Evolutionary conservation across 805 yeast species (phyloP), one percentile per base, ranked within the genome.

Genomic region (Cephaloascus albidus): DNA sequence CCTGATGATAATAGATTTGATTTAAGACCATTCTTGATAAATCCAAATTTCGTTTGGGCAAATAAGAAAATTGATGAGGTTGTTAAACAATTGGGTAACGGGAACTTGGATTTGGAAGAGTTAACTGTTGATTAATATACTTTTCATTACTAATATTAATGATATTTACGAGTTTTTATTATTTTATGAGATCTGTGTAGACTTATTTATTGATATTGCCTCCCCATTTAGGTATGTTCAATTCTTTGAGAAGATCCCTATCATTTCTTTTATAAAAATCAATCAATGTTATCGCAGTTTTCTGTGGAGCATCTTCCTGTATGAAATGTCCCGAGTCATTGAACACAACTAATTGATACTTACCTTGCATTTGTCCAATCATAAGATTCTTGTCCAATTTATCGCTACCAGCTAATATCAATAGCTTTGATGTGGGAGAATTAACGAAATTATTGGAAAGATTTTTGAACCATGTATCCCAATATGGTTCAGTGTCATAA

Each of bases 281-380:
- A 35, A 65, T 31, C 14, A 75, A 47, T 6, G 82, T 72, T 0
- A 73, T 42, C 0, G 89, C 82, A 0, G 85, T 70, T 49, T 81
- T 82, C 3, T 53, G 59, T 0, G 97, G 93, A 4, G 74, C 70
- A 56, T 93, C 99, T 54, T 93, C 98, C 36, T 93, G 98, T n/a
- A 94, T 64, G 49, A 89, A 93, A 60, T 93, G 99, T 1, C 97
- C 97, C 2, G 88, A 68, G 40, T 80, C 82, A 45, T 60, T 60
- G 55, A 87, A 81, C 3, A 88, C 93, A 12, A 85, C 78, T 33
- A 93, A 69, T 60, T 94, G 99, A 57, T 83, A 93, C 55, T 79
- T 81, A 2, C 99, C 99, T 60, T 89, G 97, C 98, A 93, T 93
- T 59, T 94, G 98, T 1, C 97, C 99, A 38, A 93, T 79, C 58